Percentiles rank a stretch among this genome's conserved stretches.
phyloP scores from a whole-genome alignment of 495 filamentous ascomycete species.

The Aspergillus bridgeri region DNA sequence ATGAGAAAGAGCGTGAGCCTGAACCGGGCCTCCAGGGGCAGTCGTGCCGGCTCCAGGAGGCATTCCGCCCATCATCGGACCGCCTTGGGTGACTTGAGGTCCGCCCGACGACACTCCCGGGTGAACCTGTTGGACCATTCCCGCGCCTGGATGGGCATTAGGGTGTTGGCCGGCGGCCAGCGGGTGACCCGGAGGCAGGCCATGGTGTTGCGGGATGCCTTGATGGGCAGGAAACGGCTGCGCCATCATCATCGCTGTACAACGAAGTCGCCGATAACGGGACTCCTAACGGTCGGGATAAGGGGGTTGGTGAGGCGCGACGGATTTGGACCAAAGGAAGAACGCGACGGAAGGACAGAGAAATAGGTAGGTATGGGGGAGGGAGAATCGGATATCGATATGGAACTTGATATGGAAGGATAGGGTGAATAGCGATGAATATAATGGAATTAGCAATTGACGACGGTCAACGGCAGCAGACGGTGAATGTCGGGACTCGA shows the following conservation, averaged over 20 bases:
- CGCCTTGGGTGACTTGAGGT: constrained; percentile 74
- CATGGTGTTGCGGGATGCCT: constrained; percentile 69
- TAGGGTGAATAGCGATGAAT: constrained; percentile 1
- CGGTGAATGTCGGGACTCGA: constrained; percentile 24
- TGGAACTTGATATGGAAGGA: constrained; percentile 4
- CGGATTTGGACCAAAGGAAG: constrained; percentile 3
- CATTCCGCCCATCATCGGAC: constrained; percentile 78
- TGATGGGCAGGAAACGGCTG: constrained; percentile 68
- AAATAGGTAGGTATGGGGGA: constrained; percentile 3
- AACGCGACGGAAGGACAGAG: background rate
- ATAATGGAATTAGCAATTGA: constrained; percentile 8
- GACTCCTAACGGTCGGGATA: constrained; percentile 19
- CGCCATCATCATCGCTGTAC: constrained; percentile 68
- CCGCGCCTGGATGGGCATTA: constrained; percentile 50
- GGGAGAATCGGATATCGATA: background rate
- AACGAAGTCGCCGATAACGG: constrained; percentile 35
- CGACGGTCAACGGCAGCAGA: constrained; percentile 5
- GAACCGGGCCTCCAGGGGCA: constrained; percentile 54
- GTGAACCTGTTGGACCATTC: constrained; percentile 77
- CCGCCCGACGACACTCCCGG: constrained; percentile 79
- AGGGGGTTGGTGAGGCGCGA: background rate
- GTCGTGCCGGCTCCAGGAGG: constrained; percentile 60
- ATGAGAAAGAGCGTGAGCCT: constrained; percentile 76
- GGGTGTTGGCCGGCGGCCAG: constrained; percentile 71
- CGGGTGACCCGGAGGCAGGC: constrained; percentile 73